Evolutionary conservation across 257 asterid species (phyloP).

Genomic region (Nicotiana noctiflora): DNA sequence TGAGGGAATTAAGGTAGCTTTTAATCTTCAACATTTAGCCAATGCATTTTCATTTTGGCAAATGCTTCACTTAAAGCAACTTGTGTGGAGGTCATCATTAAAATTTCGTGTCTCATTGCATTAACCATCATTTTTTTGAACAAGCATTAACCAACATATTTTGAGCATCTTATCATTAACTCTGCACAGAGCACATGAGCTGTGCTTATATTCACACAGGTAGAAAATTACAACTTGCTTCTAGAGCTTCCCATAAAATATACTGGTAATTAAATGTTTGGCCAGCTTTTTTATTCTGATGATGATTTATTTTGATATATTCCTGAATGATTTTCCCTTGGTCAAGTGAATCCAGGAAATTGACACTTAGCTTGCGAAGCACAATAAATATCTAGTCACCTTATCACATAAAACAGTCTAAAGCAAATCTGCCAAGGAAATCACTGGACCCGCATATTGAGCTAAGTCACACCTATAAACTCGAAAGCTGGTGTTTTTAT

Average conservation of each 20-base stretch:
- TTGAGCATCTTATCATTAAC: neutral
- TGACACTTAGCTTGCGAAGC: neutral
- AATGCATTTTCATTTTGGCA: neutral
- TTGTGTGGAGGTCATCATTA: neutral
- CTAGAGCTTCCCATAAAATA: neutral
- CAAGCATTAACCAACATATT: neutral
- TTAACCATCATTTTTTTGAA: neutral
- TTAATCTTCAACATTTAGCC: neutral
- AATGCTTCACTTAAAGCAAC: neutral
- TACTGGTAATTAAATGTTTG: neutral
- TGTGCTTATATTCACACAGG: neutral
- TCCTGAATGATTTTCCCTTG: conserved; percentile 1
- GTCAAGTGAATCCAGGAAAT: neutral
- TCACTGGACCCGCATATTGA: too few species aligned
- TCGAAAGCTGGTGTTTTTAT: too few species aligned
- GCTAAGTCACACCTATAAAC: too few species aligned
- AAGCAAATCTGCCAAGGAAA: neutral
- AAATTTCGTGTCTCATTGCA: neutral
- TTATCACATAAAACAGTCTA: neutral
- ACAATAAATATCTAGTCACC: neutral
- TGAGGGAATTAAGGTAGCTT: conserved; percentile 70
- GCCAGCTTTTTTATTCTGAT: neutral
- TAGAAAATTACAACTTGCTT: neutral
- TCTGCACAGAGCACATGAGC: neutral
- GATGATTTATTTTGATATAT: neutral